Base-by-base conservation (phyloP, 345 rosid species). In the Acer negundo region DNA sequence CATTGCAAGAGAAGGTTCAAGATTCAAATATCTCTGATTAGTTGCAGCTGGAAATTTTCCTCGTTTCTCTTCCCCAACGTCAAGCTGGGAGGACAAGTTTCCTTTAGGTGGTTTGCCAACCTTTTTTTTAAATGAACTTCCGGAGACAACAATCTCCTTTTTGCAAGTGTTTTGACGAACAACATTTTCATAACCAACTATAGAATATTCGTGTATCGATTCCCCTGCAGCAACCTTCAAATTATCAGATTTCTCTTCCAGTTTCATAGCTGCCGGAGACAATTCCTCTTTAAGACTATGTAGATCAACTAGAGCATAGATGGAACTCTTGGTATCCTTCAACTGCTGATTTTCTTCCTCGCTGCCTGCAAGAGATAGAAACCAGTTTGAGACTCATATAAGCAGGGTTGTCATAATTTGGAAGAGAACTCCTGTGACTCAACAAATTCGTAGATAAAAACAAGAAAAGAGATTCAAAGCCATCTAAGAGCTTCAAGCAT, bases 1-100 rank as follows among this genome's bases (percentile, higher is more conserved):
- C 86, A 94, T 88, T 81, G 97, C 99, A 68, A 95, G 97, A 67
- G 96, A 95, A 84, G 98, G 99, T 69, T 95, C 97, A 68, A 95
- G 89, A 82, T 68, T 84, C 86, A 93, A 77, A 80, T 85, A 95
- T 67, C 81, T 91, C 44, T 94, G 91, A 59, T 87, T 76, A 75
- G 91, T 35, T 26, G 77, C 77, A 66, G 85, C 73, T 6, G 88
- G 67, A 77, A 87, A 70, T 77, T 82, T 85, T 44, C 82, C 80
- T 53, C 40, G 79, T 67, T 74, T 89, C 79, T 84, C 89, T 62
- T 80, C 75, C 35, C 87, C 85, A 51, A 82, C 69, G 76, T 82
- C 89, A 19, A 82, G 62, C 73, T 83, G 89, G 76, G 68, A 46
- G 23, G 89, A 70, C 55, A 83, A 62, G 55, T 83, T 84, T 13